Evolutionary conservation across 768 basidiomycete species (phyloP).

Genomic region (Coprinellus aureogranulatus): DNA sequence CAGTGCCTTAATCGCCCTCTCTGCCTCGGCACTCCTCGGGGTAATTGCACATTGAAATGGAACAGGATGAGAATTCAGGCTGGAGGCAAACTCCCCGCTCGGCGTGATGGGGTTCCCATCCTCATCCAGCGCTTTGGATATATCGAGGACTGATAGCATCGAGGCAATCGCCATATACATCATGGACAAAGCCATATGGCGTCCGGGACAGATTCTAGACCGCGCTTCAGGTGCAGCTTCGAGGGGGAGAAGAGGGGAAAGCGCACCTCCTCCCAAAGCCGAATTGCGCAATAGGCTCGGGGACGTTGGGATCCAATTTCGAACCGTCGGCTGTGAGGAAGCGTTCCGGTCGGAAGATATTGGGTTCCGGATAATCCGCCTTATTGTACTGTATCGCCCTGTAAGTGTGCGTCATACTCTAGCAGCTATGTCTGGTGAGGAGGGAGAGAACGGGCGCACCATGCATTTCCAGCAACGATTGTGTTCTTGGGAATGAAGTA

Average conservation of each 20-base stretch:
- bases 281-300: slow-evolving; percentile 19
- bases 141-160: slow-evolving; percentile 17
- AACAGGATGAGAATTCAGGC: slow-evolving; percentile 25
- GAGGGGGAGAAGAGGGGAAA: too few species aligned
- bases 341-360: slow-evolving; percentile 18
- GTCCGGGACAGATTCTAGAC: slow-evolving; percentile 19
- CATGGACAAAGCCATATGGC: slow-evolving; percentile 18
- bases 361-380: slow-evolving; percentile 18
- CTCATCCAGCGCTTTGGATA: slow-evolving; percentile 25
- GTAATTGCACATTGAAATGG: slow-evolving; percentile 24
- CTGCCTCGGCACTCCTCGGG: slow-evolving; percentile 24
- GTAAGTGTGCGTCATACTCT: too few species aligned
- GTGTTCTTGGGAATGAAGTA: slow-evolving; percentile 16
- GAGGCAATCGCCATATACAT: slow-evolving; percentile 18
- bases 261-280: slow-evolving; percentile 21
- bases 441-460: too few species aligned
- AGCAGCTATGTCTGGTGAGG: too few species aligned
- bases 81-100: slow-evolving; percentile 22
- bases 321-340: slow-evolving; percentile 18
- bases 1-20: slow-evolving; percentile 6
- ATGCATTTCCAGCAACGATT: slow-evolving; percentile 19
- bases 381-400: slow-evolving; percentile 23
- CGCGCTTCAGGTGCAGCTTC: background rate
- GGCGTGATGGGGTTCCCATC: slow-evolving; percentile 24
- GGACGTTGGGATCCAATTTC: slow-evolving; percentile 15